Percentiles rank a stretch among this genome's conserved stretches.
phyloP scores from a whole-genome alignment of 169 alveolate genomes.

The Plasmodium knowlesi region DNA sequence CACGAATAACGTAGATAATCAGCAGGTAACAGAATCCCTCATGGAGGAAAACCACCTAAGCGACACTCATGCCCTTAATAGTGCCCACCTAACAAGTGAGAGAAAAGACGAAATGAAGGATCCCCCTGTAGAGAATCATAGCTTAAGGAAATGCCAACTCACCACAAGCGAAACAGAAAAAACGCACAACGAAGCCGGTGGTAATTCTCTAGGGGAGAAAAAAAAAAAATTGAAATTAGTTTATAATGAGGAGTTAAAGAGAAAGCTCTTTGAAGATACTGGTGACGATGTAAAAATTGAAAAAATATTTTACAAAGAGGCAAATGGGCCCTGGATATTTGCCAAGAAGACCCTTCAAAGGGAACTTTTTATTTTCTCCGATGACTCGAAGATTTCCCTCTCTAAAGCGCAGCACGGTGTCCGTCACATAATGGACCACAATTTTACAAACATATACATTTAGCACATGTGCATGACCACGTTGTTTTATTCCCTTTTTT shows the following conservation, averaged over 20 bases:
- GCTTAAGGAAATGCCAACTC: background rate
- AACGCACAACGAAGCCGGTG: background rate
- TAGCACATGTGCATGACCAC: background rate
- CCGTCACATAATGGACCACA: slow-evolving; percentile 8
- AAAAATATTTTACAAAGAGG: slow-evolving; percentile 56
- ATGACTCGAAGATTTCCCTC: slow-evolving; percentile 38
- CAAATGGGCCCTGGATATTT: slow-evolving; percentile 52
- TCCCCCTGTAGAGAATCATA: background rate
- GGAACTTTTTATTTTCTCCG: slow-evolving; percentile 63
- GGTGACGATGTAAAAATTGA: slow-evolving; percentile 60
- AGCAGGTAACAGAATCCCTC: background rate
- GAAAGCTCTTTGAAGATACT: slow-evolving; percentile 50
- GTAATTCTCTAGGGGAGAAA: background rate
- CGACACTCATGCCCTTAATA: background rate
- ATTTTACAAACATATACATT: slow-evolving; percentile 53
- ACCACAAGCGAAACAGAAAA: background rate
- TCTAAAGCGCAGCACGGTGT: slow-evolving; percentile 55
- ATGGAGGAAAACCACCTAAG: background rate
- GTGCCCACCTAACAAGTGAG: background rate
- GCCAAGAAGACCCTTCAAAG: slow-evolving; percentile 22
- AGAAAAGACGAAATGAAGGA: background rate
- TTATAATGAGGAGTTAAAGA: slow-evolving; percentile 29
- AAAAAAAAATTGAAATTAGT: slow-evolving; percentile 30
- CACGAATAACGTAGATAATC: background rate
- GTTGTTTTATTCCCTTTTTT: background rate